Evolutionary conservation across 192 early-diverging fungal species (phyloP).

Genomic region (Geranomyces variabilis): DNA sequence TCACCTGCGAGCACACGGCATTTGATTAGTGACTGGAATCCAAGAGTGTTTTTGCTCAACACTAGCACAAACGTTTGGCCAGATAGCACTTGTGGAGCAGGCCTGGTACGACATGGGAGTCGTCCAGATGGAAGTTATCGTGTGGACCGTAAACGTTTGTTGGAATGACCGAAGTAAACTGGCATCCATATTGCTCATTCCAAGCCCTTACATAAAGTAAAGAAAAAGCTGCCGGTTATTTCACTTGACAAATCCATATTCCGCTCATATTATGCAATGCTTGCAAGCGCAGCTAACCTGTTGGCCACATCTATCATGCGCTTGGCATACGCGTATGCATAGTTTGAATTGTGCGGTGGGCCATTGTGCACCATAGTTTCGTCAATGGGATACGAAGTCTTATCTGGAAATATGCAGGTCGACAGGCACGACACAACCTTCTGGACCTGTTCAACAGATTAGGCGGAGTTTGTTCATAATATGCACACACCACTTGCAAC

Average conservation of each 20-base stretch:
- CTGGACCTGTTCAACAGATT: slow-evolving; percentile 58
- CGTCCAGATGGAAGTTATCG: slow-evolving; percentile 79
- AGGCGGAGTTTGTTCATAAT: too few species aligned
- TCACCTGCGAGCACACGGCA: slow-evolving; percentile 47
- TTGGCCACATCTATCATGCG: slow-evolving; percentile 84
- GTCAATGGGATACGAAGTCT: slow-evolving; percentile 81
- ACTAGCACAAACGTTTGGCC: slow-evolving; percentile 60
- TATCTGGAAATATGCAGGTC: slow-evolving; percentile 84
- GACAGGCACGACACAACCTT: slow-evolving; percentile 87
- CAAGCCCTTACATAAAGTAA: slow-evolving; percentile 43
- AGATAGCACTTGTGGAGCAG: slow-evolving; percentile 82
- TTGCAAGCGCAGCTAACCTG: too few species aligned
- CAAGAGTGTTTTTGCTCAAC: too few species aligned
- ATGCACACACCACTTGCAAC: too few species aligned
- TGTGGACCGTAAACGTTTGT: slow-evolving; percentile 83
- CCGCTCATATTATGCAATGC: too few species aligned
- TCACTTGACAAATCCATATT: too few species aligned
- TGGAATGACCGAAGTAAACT: slow-evolving; percentile 80
- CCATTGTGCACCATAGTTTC: slow-evolving; percentile 85
- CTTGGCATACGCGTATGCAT: slow-evolving; percentile 81
- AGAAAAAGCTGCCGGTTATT: too few species aligned
- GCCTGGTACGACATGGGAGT: slow-evolving; percentile 79
- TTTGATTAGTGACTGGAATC: slow-evolving; percentile 10
- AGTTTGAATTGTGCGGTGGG: slow-evolving; percentile 80
- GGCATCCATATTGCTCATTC: slow-evolving; percentile 75